Evolutionary conservation across 2,329 filamentous ascomycete species (phyloP).

Genomic region (Chaetomium olivaceum): DNA sequence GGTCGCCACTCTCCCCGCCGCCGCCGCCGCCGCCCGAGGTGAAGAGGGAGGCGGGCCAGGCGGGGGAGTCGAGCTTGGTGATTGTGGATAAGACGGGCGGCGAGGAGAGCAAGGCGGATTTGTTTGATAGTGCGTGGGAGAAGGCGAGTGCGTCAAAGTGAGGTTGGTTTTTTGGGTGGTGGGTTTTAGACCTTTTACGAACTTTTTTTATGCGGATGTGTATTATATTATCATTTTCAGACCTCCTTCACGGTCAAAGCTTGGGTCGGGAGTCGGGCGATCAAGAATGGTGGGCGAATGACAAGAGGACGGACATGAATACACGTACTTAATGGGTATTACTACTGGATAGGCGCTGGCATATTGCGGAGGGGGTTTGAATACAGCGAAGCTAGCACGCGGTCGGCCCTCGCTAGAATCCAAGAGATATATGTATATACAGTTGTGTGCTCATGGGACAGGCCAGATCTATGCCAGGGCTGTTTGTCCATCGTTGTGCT

Average conservation of each 20-base stretch:
- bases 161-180: background rate
- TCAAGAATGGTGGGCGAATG: background rate
- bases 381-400: background rate
- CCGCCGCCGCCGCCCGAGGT: background rate
- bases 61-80: slow-evolving; percentile 53
- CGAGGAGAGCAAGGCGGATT: slow-evolving; percentile 43
- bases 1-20: background rate
- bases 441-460: background rate
- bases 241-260: background rate
- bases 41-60: slow-evolving; percentile 19
- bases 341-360: background rate
- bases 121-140: slow-evolving; percentile 70
- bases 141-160: slow-evolving; percentile 48
- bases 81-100: slow-evolving; percentile 41
- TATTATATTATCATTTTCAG: background rate
- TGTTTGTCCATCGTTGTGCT: background rate
- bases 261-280: slow-evolving; percentile 7
- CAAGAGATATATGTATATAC: background rate
- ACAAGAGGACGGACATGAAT: slow-evolving; percentile 11
- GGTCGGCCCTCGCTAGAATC: background rate
- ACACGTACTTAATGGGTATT: background rate
- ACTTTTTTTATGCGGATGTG: slow-evolving; percentile 9
- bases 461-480: background rate
- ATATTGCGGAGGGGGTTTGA: background rate
- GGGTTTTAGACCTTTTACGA: background rate